Evolutionary conservation across 495 filamentous ascomycete species (phyloP), one percentile per base, ranked within the genome.

Genomic region (Paragyromitra xinjiangensis): DNA sequence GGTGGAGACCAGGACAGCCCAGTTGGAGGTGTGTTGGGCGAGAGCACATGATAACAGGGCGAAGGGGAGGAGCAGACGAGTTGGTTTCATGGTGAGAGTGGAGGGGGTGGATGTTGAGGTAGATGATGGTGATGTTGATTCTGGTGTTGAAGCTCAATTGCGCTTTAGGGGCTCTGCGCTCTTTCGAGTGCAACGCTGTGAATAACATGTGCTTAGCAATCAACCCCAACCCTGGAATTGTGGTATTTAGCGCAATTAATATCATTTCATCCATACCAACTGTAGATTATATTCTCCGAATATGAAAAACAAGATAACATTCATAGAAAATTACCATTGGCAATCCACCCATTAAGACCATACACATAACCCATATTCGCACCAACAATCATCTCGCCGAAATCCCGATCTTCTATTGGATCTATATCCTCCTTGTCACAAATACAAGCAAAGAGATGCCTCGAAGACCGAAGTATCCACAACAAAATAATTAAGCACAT

Each of bases 1-100:
- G n/a, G 95, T 99, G 58, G 92, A 94, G 45, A 99, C 95, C 7
- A 99, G 90, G 59, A 99, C 95, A 2, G 95, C 95, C 96, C 96
- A 99, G 83, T 99, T 99, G 77, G 92, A 97, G 0, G 96, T 98
- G 84, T 99, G 95, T 73, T 95, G 92, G 72, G 91, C 90, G 39
- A 85, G 80, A 45, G 87, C 86, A 59, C 86, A 75, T 58, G 84
- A 80, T 66, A 88, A 80, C 22, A 87, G 82, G 69, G 87, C 75
- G 63, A 90, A 80, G 66, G 83, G 80, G 58, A 88, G 82, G 48
- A 77, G 50, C 7, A 76, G 59, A 40, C 48, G 73, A 39, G 48
- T 22, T 39, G 59, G 61, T 63, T 81, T 81, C 80, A 81, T 81
- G 24, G 66, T 50, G 63, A 14, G 19, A 24, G 50, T 48, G 5